Evolutionary conservation across 805 yeast species (phyloP), one percentile per base, ranked within the genome.

Genomic region (Priceomyces fermenticarens): DNA sequence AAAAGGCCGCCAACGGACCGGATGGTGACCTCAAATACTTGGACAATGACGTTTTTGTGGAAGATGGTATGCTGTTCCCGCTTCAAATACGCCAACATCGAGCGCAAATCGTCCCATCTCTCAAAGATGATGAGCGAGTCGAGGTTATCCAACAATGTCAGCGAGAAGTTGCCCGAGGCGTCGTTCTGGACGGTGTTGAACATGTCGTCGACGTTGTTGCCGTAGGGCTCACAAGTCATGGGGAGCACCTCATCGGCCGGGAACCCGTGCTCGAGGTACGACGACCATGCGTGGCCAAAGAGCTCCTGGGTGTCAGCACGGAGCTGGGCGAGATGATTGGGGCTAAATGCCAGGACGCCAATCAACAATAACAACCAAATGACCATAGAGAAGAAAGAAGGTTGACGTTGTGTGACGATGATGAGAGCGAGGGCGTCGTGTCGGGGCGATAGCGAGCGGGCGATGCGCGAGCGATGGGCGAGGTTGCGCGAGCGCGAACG

Each of bases 201-300:
- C 1, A 72, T 54, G 49, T 84, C 70, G 0, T 60, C 62, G 43
- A 65, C 71, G 53, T 87, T 88, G 10, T 88, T 79, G 3, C 81
- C 84, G 38, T 78, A 76, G 0, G 88, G 84, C 14, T 55, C 59
- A 57, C 98, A 90, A 0, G 83, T 58, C 10, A 86, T 52, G 0
- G 98, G 97, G 28, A 72, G 63, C 7, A 90, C 78, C 54, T 89
- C 95, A 60, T 90, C 98, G 16, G 67, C 77, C 0, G 97, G 97
- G 51, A 76, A 88, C 0, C 87, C 98, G 52, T 73, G 54, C 1
- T 62, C 58, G 67, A 85, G 67, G 58, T 90, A 90, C 9, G 81
- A 72, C 39, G 70, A 54, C 85, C 91, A 85, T 0, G 85, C 93
- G 60, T 85, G 91, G 41, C 79, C 62, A 50, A 90, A 88, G 27